phyloP scores from a whole-genome alignment of 2,329 filamentous ascomycete genomes.

The Neobulgaria alba region DNA sequence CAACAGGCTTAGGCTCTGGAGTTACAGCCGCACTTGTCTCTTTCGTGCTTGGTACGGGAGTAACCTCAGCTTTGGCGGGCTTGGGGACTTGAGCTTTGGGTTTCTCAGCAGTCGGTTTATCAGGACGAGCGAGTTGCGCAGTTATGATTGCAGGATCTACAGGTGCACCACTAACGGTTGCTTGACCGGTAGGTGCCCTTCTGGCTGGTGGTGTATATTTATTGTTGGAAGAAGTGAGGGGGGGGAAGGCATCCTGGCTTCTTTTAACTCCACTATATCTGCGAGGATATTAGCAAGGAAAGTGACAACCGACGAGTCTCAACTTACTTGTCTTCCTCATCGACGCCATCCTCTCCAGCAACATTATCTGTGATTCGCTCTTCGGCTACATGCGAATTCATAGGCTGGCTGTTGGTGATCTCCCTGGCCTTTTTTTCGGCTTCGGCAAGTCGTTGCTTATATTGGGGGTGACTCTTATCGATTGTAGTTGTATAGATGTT shows the following conservation, averaged over 20 bases:
- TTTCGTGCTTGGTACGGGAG: slow-evolving; percentile 24
- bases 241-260: slow-evolving; percentile 59
- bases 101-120: slow-evolving; percentile 25
- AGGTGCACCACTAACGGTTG: slow-evolving; percentile 67
- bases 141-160: slow-evolving; percentile 88
- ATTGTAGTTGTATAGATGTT: slow-evolving; percentile 90
- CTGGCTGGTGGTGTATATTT: slow-evolving; percentile 89
- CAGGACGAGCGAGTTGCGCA: slow-evolving; percentile 57
- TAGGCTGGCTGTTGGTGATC: slow-evolving; percentile 68
- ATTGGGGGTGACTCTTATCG: slow-evolving; percentile 74
- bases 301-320: neutral
- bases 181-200: slow-evolving; percentile 65
- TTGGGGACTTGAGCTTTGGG: slow-evolving; percentile 26
- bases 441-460: slow-evolving; percentile 65
- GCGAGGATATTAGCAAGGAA: slow-evolving; percentile 13
- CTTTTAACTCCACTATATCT: slow-evolving; percentile 90
- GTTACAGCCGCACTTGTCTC: slow-evolving; percentile 20
- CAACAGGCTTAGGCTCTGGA: slow-evolving; percentile 21
- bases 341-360: slow-evolving; percentile 55
- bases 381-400: slow-evolving; percentile 79
- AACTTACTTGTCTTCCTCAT: slow-evolving; percentile 86
- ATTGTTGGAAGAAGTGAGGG: slow-evolving; percentile 39
- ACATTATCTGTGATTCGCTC: slow-evolving; percentile 68
- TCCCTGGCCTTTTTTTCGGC: slow-evolving; percentile 82
- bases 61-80: slow-evolving; percentile 17